Evolutionary conservation across 2,329 filamentous ascomycete species (phyloP).

Genomic region (Teratosphaeria epicoccoides): DNA sequence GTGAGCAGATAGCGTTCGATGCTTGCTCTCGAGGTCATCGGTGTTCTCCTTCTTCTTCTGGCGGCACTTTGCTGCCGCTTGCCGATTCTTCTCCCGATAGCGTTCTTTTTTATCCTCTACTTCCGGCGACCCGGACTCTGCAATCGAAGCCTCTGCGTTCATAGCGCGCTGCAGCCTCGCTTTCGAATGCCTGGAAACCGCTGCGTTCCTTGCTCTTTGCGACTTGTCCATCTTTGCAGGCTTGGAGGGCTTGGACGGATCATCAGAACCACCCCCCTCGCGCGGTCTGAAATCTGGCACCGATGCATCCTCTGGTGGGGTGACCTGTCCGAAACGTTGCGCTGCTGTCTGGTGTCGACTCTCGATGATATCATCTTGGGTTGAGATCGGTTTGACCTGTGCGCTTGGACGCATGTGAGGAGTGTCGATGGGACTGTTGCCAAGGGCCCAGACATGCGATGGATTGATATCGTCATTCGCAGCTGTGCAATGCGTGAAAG

Average conservation of each 20-base stretch:
- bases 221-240: slow-evolving; percentile 11
- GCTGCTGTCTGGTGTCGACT: slow-evolving; percentile 10
- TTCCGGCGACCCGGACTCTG: slow-evolving; percentile 2
- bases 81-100: slow-evolving; percentile 59
- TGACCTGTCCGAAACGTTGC: slow-evolving; percentile 28
- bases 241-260: neutral
- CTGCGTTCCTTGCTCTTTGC: slow-evolving; percentile 22
- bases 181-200: slow-evolving; percentile 21
- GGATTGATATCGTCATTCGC: neutral
- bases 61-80: slow-evolving; percentile 64
- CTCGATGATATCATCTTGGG: slow-evolving; percentile 11
- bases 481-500: neutral
- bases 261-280: neutral
- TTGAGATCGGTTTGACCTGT: slow-evolving; percentile 1
- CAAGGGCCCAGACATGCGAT: slow-evolving; percentile 1
- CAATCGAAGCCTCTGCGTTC: neutral
- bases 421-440: neutral
- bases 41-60: slow-evolving; percentile 56
- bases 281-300: neutral
- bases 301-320: slow-evolving; percentile 22
- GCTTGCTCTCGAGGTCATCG: slow-evolving; percentile 38
- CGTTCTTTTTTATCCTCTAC: slow-evolving; percentile 41
- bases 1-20: slow-evolving; percentile 28
- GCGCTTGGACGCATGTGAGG: neutral
- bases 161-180: slow-evolving; percentile 10